Evolutionary conservation across 768 basidiomycete genomes (phyloP), one percentile per base, ranked within the genome.

Genomic region (Asterophora parasitica): DNA sequence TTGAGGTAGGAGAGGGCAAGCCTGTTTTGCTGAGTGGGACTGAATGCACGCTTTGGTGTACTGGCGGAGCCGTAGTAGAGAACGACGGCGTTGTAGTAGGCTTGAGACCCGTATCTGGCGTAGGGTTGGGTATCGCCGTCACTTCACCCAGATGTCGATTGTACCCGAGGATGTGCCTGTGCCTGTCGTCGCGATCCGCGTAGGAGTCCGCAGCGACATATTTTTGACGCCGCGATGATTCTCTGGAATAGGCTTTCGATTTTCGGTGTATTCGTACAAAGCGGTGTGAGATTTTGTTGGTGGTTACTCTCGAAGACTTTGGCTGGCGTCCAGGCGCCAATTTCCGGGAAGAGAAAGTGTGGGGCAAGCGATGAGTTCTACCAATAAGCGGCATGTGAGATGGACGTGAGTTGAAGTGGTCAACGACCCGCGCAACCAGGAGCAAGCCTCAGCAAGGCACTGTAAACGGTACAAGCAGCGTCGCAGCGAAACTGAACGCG

Each of bases 121-220:
- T 70, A 50, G 79, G 79, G 51, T 72, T 69, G 10, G 80, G 78
- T 36, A 81, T 62, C 34, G 69, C 63, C 6, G 72, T 72, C 12
- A 66, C 57, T 48, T 74, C 70, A 12, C 50, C 51, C 5, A 55
- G 51, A 46, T 54, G 60, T 41, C 57, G 60, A 39, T 60, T 59
- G 36, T 61, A 55, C 16, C 36, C 49, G 16, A 47, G 31, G 2
- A 49, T 27, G 33, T 42, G 47, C 36, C 60, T 55, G 38, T 56
- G 56, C 12, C 51, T 46, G 37, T 46, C 50, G 19, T 50, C 28
- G 38, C 45, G 51, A 26, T 50, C 28, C 36, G 35, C 51, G 23
- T 36, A 30, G 45, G 28, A 33, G 28, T 4, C 49, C 4, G 30
- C 46, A 20, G 15, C n/a, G n/a, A 34, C 40, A 16, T 32, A 42